Evolutionary conservation across 495 filamentous ascomycete species (phyloP).

Genomic region (Tuber melanosporum): DNA sequence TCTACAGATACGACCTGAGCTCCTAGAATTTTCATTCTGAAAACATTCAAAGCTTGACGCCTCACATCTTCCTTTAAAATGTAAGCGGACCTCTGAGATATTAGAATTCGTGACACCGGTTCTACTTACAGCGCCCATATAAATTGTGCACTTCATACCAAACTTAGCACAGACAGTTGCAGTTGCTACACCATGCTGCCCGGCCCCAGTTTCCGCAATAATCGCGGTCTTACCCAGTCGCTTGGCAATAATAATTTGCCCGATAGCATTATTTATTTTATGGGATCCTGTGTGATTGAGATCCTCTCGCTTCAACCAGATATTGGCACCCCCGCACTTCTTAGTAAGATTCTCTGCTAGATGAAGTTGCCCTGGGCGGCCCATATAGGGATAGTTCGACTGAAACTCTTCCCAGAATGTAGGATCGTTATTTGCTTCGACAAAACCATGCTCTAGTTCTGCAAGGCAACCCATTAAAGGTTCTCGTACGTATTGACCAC

Average conservation of each 20-base stretch:
- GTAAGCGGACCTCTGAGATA: neutral
- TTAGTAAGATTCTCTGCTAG: slow-evolving; percentile 80
- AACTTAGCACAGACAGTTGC: slow-evolving; percentile 96
- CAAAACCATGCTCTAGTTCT: slow-evolving; percentile 84
- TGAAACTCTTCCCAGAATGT: slow-evolving; percentile 96
- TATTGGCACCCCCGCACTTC: slow-evolving; percentile 79
- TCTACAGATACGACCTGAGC: slow-evolving; percentile 82
- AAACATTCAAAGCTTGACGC: slow-evolving; percentile 89
- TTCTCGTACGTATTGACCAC: slow-evolving; percentile 98
- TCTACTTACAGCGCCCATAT: slow-evolving; percentile 69
- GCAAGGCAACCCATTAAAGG: slow-evolving; percentile 93
- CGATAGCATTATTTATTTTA: slow-evolving; percentile 96
- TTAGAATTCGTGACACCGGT: neutral
- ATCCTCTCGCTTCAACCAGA: slow-evolving; percentile 94
- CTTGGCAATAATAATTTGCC: slow-evolving; percentile 75
- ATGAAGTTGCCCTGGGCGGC: slow-evolving; percentile 85
- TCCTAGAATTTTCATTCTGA: slow-evolving; percentile 92
- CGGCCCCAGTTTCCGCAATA: slow-evolving; percentile 91
- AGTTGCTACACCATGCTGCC: slow-evolving; percentile 91
- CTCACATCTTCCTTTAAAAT: slow-evolving; percentile 67
- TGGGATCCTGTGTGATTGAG: slow-evolving; percentile 81
- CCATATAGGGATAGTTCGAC: slow-evolving; percentile 97
- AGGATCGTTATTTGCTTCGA: slow-evolving; percentile 73
- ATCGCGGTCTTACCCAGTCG: slow-evolving; percentile 85
- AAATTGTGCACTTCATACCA: slow-evolving; percentile 89